Base-by-base conservation (phyloP, 768 basidiomycete genomes). In the Psilocybe cubensis region DNA sequence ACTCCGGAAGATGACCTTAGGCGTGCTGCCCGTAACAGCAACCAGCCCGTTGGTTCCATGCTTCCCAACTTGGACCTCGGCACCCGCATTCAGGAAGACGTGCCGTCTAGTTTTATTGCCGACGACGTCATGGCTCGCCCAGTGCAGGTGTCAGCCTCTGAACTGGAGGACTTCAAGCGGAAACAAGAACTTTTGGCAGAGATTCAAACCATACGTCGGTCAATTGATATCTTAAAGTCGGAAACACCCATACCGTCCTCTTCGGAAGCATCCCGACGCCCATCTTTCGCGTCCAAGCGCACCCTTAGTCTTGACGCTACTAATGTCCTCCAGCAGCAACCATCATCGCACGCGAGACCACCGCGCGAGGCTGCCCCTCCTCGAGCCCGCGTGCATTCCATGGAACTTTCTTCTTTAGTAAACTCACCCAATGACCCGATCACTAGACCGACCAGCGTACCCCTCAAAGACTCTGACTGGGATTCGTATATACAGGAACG, bases 401-500 rank as follows among this genome's bases (percentile, higher is more conserved):
- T 93, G 87, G 90, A 90, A 60, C 66, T 88, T 47, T 78, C 82
- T 12, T 73, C 76, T 47, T 67, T 83, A 40, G 69, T 79, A 40
- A 74, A 79, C 49, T 66, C 75, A 21, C 63, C 81, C 14, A 82
- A 82, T 12, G 80, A 82, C 52, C 76, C 85, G 1, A 85, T 89
- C 52, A 79, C 80, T 54, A 80, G 90, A 35, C 89, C 91, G 14
- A 87, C 84, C 0, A 91, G 89, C 63, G 87, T 79, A 4, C 89
- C 90, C n/a, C 72, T 90, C 38, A 83, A 81, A 47, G 85, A 90
- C 41, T 79, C 83, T n/a, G 87, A 91, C 61, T 97, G 94, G 94
- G 90, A 96, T 60, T 73, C 82, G 42, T 96, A 97, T 70, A 81
- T 94, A 47, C 86, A 85, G 43, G 92, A 96, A 48, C 84, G 94